phyloP scores from a whole-genome alignment of 2,329 filamentous ascomycete genomes.

The Aspergillus persii region DNA sequence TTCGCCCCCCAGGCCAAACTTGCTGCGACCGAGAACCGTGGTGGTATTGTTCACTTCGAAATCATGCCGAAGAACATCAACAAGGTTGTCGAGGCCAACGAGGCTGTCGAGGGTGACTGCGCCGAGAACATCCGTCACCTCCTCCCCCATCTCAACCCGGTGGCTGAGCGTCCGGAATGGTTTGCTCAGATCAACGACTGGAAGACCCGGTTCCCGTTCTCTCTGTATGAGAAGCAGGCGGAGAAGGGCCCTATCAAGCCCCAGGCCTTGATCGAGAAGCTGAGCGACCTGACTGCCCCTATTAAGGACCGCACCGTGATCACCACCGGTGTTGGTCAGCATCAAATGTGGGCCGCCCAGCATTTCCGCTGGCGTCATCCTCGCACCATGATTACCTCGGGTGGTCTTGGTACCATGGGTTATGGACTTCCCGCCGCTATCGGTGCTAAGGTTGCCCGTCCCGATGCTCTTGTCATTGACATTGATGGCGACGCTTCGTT shows the following conservation, averaged over 20 bases:
- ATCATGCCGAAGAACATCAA: slow-evolving; percentile 99
- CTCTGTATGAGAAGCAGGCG: slow-evolving; percentile 74
- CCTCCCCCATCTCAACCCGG: slow-evolving; percentile 66
- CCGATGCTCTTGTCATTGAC: slow-evolving; percentile 84
- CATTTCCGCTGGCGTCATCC: slow-evolving; percentile 94
- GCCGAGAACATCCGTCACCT: slow-evolving; percentile 73
- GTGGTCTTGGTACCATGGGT: slow-evolving; percentile 94
- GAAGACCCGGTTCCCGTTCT: slow-evolving; percentile 88
- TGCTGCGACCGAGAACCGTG: slow-evolving; percentile 78
- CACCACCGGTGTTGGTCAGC: slow-evolving; percentile 90
- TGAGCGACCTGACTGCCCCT: slow-evolving; percentile 77
- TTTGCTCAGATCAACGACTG: slow-evolving; percentile 84
- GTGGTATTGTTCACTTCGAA: slow-evolving; percentile 96
- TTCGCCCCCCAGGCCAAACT: slow-evolving; percentile 87
- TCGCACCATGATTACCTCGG: slow-evolving; percentile 92
- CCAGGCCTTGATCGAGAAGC: slow-evolving; percentile 84
- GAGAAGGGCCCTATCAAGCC: slow-evolving; percentile 84
- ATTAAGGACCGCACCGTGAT: slow-evolving; percentile 85
- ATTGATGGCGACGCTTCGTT: slow-evolving; percentile 99
- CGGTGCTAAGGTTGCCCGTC: slow-evolving; percentile 82
- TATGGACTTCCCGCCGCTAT: slow-evolving; percentile 93
- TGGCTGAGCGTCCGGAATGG: slow-evolving; percentile 74
- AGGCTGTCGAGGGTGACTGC: slow-evolving; percentile 92
- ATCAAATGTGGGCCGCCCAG: slow-evolving; percentile 98
- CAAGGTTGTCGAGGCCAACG: slow-evolving; percentile 95